Evolutionary conservation across 768 basidiomycete genomes (phyloP).

Genomic region (Lactarius deliciosus): DNA sequence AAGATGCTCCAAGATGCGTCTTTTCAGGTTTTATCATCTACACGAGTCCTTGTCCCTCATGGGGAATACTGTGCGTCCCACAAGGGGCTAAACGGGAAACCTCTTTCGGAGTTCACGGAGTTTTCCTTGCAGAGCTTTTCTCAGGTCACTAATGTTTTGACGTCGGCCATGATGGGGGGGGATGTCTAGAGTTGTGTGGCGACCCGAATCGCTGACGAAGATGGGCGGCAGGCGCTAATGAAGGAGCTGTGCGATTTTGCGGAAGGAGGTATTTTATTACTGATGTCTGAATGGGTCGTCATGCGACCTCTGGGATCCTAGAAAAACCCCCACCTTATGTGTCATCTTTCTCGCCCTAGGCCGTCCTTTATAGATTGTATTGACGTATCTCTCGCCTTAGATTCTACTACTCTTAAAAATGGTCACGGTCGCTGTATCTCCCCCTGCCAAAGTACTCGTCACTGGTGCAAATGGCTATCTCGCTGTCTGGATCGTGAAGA

Average conservation of each 20-base stretch:
- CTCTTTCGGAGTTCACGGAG: not conserved
- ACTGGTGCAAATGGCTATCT: slow-evolving; percentile 50
- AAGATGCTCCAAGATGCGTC: slow-evolving; percentile 5
- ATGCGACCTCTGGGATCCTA: too few species aligned
- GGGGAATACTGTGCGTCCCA: not conserved
- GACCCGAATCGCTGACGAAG: not conserved
- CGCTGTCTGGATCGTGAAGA: slow-evolving; percentile 46
- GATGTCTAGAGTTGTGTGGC: not conserved
- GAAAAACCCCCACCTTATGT: too few species aligned
- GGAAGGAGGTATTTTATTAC: too few species aligned
- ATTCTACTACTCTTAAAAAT: slow-evolving; percentile 29
- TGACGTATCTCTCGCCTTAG: too few species aligned
- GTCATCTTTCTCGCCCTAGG: too few species aligned
- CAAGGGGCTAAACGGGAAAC: not conserved
- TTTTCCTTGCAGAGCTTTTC: not conserved
- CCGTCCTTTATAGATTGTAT: too few species aligned
- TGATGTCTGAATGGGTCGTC: not conserved
- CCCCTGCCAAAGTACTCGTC: slow-evolving; percentile 47
- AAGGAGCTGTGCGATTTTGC: not conserved
- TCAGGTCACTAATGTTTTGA: not conserved
- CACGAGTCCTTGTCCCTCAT: not conserved
- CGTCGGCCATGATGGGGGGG: not conserved
- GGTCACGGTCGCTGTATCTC: slow-evolving; percentile 42
- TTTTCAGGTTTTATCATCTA: not conserved
- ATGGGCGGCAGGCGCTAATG: not conserved